phyloP scores from a whole-genome alignment of 164 flowering plant species.

The Annona cherimola region DNA sequence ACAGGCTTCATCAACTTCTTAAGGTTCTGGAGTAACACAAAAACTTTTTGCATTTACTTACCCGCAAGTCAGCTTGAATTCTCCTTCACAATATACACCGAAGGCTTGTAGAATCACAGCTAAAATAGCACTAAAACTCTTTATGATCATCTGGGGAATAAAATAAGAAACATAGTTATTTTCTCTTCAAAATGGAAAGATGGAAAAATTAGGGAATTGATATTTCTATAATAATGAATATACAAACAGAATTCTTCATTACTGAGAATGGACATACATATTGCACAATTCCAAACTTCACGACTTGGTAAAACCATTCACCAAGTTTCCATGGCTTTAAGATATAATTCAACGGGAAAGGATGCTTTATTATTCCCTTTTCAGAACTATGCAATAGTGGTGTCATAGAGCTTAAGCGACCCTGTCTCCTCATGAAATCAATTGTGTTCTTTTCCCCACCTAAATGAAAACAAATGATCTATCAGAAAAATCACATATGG shows the following conservation, averaged over 20 bases:
- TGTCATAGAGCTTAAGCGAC: constrained; percentile 47
- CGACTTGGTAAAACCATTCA: constrained; percentile 81
- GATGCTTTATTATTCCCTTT: constrained; percentile 70
- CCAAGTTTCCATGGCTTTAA: constrained; percentile 89
- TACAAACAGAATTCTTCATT: background rate
- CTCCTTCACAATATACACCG: constrained; percentile 95
- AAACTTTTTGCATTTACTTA: constrained; percentile 28
- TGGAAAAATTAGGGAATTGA: background rate
- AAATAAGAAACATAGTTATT: background rate
- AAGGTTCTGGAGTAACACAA: background rate
- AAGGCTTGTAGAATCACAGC: constrained; percentile 88
- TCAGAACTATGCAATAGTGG: constrained; percentile 63
- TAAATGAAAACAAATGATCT: constrained; percentile 12
- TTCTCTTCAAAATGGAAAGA: constrained; percentile 2
- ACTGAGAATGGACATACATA: constrained; percentile 60
- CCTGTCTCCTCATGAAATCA: constrained; percentile 81
- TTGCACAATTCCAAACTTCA: constrained; percentile 93
- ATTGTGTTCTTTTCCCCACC: constrained; percentile 92
- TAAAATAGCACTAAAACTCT: constrained; percentile 57
- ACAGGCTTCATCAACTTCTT: too few species aligned
- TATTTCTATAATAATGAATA: background rate
- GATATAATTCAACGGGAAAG: constrained; percentile 79
- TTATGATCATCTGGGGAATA: constrained; percentile 76
- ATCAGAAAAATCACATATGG: background rate
- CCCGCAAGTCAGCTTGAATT: constrained; percentile 85